Evolutionary conservation across 1,284 basidiomycete genomes (phyloP), one percentile per base, ranked within the genome.

Genomic region (Porodaedalea pini): DNA sequence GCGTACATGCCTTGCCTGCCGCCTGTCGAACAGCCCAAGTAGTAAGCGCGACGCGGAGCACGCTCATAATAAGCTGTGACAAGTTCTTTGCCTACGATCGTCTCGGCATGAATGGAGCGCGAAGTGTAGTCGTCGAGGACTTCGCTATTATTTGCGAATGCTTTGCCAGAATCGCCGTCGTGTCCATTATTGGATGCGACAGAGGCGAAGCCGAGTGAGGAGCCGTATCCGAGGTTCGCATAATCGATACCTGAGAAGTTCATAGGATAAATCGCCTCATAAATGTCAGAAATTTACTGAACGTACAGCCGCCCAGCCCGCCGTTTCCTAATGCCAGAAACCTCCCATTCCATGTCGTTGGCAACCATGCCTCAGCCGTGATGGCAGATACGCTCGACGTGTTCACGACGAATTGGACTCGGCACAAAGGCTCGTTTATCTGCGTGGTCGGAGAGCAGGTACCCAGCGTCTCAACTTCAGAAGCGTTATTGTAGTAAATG

Each of bases 21-120:
- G 15, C 71, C 71, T 0, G 63, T 65, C 13, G 68, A 69, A 59
- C 70, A 70, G 19, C 71, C 71, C 36, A 65, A 23, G 48, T 63
- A 68, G 51, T 70, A 69, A 2, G 65, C 57, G 34, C 65, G 66
- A 27, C 43, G 29, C 31, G 60, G 62, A 10, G 47, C 40, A 2
- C 53, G 53, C 2, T 58, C 57, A 53, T 70, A 70, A 54, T 65
- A 69, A 2, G 60, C 54, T 23, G 62, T 50, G 34, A 63, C 41
- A 52, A 70, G 61, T 32, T 64, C 62, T 54, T 70, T 68, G 10
- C 65, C 67, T 11, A 66, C 54, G 21, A 67, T 55, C 0, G 63
- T 59, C 45, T 62, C 65, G 21, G 63, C 55, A 56, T 70, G 69
- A 21, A 69, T 55, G 4, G 69, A 59, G 23, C 70, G 68, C 41